These are phyloP conservation scores for Fraxinus paxiana DNA, from an alignment of 305 asterid genomes.

Conservation along the genomic window DNA sequence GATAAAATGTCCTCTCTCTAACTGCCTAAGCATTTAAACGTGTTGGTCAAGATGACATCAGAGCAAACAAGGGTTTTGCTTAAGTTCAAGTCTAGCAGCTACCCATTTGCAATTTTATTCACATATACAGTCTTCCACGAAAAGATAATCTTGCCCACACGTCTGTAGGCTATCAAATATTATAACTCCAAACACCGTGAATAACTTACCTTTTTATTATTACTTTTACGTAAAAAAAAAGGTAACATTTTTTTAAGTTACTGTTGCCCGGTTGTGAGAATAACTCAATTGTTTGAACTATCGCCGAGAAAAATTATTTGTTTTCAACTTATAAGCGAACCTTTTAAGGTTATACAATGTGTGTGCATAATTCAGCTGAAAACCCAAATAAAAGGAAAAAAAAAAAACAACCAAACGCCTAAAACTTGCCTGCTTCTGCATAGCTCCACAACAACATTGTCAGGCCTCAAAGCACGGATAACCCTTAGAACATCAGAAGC, in stretches of 20 bases:
- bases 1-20: background rate
- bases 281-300: background rate
- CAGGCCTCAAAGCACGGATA: conserved; percentile 61
- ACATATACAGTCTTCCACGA: background rate
- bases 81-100: background rate
- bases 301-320: background rate
- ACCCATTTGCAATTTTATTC: background rate
- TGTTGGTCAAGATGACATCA: background rate
- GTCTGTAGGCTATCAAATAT: background rate
- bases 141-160: background rate
- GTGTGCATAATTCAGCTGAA: background rate
- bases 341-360: too few relatives aligned
- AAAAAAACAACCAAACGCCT: background rate
- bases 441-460: conserved; percentile 87
- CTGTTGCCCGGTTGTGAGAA: background rate
- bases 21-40: background rate
- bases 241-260: background rate
- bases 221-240: background rate
- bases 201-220: too few relatives aligned
- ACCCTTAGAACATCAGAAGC: conserved; percentile 69
- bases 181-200: too few relatives aligned
- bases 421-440: conserved; percentile 89
- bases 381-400: background rate
- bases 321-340: background rate
- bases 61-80: background rate